Base-by-base conservation (phyloP, 2,329 filamentous ascomycete species). In the Penicillium sp. region DNA sequence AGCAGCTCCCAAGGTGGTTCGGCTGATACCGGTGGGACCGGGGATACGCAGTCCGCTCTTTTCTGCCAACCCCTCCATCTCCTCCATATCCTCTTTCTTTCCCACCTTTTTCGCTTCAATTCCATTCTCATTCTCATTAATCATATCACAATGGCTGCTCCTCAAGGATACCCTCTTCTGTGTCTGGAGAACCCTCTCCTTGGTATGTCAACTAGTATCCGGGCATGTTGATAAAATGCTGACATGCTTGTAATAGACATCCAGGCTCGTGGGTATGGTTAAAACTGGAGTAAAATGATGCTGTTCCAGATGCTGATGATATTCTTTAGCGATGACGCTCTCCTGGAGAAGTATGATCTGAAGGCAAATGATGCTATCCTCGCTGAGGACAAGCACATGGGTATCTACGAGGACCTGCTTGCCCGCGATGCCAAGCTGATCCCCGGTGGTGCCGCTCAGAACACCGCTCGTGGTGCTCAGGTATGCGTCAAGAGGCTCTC, bases 311-410 rank as follows among this genome's bases (percentile, higher is more conserved):
- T 18, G 16, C 48, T 61, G 39, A 61, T 42, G 9, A 32, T 31
- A 43, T 44, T 43, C 1, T 31, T 53, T 68, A 95, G 92, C 68
- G 85, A 93, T 77, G 83, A 92, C 68, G 86, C 85, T 31, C 86
- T 97, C 54, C 89, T 99, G 59, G 81, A 92, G 66, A 96, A 97
- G 83, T 99, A 99, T 75, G 86, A 80, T 57, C 84, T 99, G 70
- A 97, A 99, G 83, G 83, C 89, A 76, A 96, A 99, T 80, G 93
- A 99, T 76, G 94, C 94, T 69, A 97, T 99, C 75, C 90, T 99
- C 59, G 93, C 93, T 55, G 91, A 96, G 77, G 86, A 90, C 73
- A 89, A 96, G 82, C 94, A 99, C 79, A 82, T 89, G 72, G 85
- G 83, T 44, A 84, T 99, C 72, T 99, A 92, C 78, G 92, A 97